Conservation (phyloP, 495 filamentous ascomycete genomes). For the Echria macrotheca region DNA sequence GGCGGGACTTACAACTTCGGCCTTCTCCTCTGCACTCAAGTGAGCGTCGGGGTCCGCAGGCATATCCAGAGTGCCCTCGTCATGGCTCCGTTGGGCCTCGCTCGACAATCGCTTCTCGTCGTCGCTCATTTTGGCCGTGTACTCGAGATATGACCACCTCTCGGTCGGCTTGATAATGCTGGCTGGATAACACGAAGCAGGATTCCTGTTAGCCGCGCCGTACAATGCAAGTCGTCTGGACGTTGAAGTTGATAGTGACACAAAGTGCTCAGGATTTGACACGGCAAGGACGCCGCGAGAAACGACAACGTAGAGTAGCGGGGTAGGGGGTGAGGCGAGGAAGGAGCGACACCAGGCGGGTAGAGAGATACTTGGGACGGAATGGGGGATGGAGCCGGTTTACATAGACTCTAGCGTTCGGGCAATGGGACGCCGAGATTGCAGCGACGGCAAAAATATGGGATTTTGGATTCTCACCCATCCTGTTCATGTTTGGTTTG, state of each 20-base stretch:
- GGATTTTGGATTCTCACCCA: conserved; percentile 11
- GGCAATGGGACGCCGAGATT: neutral
- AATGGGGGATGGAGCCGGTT: neutral
- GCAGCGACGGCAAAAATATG: neutral
- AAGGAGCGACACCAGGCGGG: too few relatives aligned
- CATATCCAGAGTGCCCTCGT: conserved; percentile 19
- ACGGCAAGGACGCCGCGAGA: too few relatives aligned
- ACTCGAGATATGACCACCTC: conserved; percentile 16
- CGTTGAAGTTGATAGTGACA: too few relatives aligned
- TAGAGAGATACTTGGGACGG: too few relatives aligned
- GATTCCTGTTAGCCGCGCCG: too few relatives aligned
- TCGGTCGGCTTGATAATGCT: conserved; percentile 2
- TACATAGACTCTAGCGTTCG: neutral
- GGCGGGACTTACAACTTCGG: conserved; percentile 52
- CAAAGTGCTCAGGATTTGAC: too few relatives aligned
- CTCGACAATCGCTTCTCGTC: conserved; percentile 27
- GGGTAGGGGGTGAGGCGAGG: too few relatives aligned
- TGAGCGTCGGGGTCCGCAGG: conserved; percentile 60
- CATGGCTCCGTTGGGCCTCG: conserved; percentile 27
- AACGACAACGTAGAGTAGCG: too few relatives aligned
- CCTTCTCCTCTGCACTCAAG: conserved; percentile 60
- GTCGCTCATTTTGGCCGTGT: conserved; percentile 17
- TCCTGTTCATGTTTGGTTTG: conserved; percentile 15
- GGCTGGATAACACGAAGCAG: neutral
- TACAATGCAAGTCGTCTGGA: too few relatives aligned